Evolutionary conservation across 2,329 filamentous ascomycete species (phyloP).

Genomic region (Tothia fuscella): DNA sequence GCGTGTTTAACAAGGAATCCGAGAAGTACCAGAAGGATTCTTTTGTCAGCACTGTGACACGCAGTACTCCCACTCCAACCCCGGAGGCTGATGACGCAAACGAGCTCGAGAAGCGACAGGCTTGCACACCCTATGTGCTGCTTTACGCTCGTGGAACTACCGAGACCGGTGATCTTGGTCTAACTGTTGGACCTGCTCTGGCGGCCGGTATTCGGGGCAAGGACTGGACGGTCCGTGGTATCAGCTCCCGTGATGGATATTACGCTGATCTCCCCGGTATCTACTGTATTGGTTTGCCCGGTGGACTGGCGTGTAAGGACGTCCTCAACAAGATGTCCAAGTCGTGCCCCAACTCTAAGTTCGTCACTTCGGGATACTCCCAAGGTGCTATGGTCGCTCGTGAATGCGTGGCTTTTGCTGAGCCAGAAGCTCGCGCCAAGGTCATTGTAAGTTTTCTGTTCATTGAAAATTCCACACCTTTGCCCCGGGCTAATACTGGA

Average conservation of each 20-base stretch:
- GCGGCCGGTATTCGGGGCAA: neutral
- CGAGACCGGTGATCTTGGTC: conserved; percentile 5
- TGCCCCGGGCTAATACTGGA: neutral
- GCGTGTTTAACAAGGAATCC: too few relatives aligned
- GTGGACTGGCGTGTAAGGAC: neutral
- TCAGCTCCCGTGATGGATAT: conserved; percentile 5
- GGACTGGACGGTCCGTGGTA: conserved; percentile 6
- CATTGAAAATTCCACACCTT: neutral
- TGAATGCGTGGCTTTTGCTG: neutral
- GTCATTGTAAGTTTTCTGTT: conserved; percentile 5
- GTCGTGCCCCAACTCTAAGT: conserved; percentile 3
- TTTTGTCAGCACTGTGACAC: too few relatives aligned
- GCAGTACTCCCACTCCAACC: neutral
- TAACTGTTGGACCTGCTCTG: conserved; percentile 8
- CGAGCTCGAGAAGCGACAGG: neutral
- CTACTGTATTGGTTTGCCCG: conserved; percentile 5
- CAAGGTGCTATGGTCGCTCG: conserved; percentile 9
- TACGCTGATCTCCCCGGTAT: conserved; percentile 1
- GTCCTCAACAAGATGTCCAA: conserved; percentile 1
- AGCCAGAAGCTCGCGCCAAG: neutral
- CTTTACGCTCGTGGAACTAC: conserved; percentile 7
- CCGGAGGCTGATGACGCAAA: neutral
- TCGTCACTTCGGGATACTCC: conserved; percentile 6
- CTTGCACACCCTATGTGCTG: conserved; percentile 6
- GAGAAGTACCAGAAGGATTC: too few relatives aligned